Evolutionary conservation across 345 rosid genomes (phyloP).

Genomic region (Viola odorata): DNA sequence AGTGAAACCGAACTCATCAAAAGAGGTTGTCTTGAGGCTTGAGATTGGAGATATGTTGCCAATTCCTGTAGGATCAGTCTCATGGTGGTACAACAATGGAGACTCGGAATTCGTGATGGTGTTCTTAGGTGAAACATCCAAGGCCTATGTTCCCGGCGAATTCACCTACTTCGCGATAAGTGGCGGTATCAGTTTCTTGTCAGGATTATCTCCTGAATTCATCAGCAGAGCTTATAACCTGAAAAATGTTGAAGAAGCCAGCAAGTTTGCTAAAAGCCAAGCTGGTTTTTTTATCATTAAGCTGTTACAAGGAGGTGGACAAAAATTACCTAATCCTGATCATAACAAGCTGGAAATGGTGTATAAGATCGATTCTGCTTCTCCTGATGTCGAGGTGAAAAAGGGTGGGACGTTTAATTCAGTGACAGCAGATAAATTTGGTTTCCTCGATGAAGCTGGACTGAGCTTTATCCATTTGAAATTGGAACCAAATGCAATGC

Average conservation of each 20-base stretch:
- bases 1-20: constrained; percentile 10
- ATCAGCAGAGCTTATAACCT: constrained; percentile 12
- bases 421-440: constrained; percentile 5
- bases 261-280: constrained; percentile 18
- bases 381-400: constrained; percentile 12
- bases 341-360: neutral
- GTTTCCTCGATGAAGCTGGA: constrained; percentile 24
- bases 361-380: constrained; percentile 6
- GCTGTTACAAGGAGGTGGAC: constrained; percentile 12
- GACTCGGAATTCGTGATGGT: constrained; percentile 11
- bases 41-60: constrained; percentile 26
- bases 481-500: constrained; percentile 21
- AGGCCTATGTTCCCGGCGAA: constrained; percentile 19
- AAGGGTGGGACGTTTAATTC: constrained; percentile 16
- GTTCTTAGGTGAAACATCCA: constrained; percentile 30
- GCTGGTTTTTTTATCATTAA: constrained; percentile 14
- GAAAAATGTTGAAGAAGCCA: constrained; percentile 6
- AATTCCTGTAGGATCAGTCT: constrained; percentile 18
- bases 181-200: constrained; percentile 15
- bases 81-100: constrained; percentile 42
- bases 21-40: constrained; percentile 15
- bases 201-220: constrained; percentile 26
- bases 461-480: constrained; percentile 6
- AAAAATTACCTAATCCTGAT: constrained; percentile 2
- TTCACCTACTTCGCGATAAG: constrained; percentile 27